Conservation (phyloP, 2,329 filamentous ascomycete genomes). For the Colletotrichum falcatum region DNA sequence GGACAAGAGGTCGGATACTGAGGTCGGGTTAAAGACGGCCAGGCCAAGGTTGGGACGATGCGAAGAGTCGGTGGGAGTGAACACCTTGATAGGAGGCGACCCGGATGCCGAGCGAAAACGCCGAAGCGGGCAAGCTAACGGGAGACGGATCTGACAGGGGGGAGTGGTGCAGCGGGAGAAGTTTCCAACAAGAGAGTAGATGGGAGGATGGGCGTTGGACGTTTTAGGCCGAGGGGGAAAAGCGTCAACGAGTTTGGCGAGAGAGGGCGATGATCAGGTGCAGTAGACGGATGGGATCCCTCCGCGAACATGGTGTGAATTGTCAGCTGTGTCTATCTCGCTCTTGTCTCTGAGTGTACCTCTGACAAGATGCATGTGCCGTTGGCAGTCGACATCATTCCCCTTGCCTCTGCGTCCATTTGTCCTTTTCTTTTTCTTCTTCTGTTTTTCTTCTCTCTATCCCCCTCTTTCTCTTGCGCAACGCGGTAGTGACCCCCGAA, state of each 20-base stretch:
- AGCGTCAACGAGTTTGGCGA: slow-evolving; percentile 6
- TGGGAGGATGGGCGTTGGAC: not conserved
- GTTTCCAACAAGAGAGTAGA: slow-evolving; percentile 4
- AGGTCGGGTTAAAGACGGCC: not conserved
- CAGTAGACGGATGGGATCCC: not conserved
- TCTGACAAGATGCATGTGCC: not conserved
- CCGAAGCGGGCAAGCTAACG: slow-evolving; percentile 1
- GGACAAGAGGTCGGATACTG: too few species aligned
- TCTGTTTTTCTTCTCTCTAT: too few species aligned
- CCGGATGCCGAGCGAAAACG: not conserved
- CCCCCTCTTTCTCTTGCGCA: slow-evolving; percentile 7
- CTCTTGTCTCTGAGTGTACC: not conserved
- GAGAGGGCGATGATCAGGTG: not conserved
- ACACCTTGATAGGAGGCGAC: slow-evolving; percentile 33
- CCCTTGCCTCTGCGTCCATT: not conserved
- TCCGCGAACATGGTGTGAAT: not conserved
- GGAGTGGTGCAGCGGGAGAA: slow-evolving; percentile 13
- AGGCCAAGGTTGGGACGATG: not conserved
- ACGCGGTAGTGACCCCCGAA: slow-evolving; percentile 16
- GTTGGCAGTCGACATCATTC: not conserved
- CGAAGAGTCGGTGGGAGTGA: not conserved
- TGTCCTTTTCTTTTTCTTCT: not conserved
- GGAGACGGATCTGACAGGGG: not conserved
- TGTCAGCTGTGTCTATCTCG: not conserved
- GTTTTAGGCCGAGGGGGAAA: not conserved